Base-by-base conservation (phyloP, 2,329 filamentous ascomycete genomes). In the Curvularia lunata region DNA sequence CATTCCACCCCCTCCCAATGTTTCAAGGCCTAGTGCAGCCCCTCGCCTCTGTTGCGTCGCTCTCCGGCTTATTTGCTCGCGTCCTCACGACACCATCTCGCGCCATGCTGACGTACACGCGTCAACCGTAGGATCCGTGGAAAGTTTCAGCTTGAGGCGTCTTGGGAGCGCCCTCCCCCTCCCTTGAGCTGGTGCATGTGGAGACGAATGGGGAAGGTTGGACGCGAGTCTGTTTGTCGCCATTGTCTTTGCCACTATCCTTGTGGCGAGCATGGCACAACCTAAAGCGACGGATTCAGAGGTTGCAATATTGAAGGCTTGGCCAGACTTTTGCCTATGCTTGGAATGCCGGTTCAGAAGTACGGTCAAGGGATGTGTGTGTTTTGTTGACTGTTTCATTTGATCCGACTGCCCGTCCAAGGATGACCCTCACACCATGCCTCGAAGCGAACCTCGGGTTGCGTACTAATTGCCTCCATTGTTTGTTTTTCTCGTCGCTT, bases 21-120 rank as follows among this genome's bases (percentile, higher is more conserved):
- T 42, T 42, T 25, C 40, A 25, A 12, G 9, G 19, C 41, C 41
- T 54, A 42, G 23, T 50, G 38, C 43, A 30, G 9, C 46, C 37
- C 42, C 25, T 28, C 42, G 16, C 42, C 5, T 47, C 19, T 21
- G 10, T 5, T 42, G 40, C 12, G 3, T 21, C 12, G 21, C 43
- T 48, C 23, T 32, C 25, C 38, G 50, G 41, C 50, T 54, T 50
- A 18, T 37, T 38, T 46, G 38, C 34, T 45, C 34, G 45, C 30
- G 40, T 37, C 52, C 47, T 58, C 56, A 27, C 48, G 55, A 45
- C 51, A 48, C 32, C 45, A 54, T 43, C 32, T 43, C 34, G 48
- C 50, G 38, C 48, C 48, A 38, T 48, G 43, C 50, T 56, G 56
- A 62, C 53, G 53, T 56, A 37, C 59, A 62, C 56, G 59, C 59